phyloP scores from a whole-genome alignment of 495 filamentous ascomycete genomes.

The Neurospora terricola region DNA sequence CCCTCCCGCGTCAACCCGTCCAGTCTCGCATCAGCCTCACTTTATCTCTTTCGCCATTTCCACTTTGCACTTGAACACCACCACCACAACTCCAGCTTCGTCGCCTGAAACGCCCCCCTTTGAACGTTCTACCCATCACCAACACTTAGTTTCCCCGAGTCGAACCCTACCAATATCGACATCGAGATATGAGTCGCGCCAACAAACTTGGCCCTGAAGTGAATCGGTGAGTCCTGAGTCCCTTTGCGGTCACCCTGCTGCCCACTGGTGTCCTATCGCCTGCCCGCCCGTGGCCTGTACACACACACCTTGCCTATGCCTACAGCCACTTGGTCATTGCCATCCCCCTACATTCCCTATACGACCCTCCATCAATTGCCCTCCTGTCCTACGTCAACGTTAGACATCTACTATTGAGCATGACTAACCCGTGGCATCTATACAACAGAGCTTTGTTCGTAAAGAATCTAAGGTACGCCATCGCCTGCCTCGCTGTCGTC shows the following conservation, averaged over 20 bases:
- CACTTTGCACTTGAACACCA: constrained; percentile 4
- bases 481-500: constrained; percentile 2
- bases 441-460: constrained; percentile 81
- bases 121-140: constrained; percentile 10
- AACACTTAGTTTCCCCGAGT: constrained; percentile 11
- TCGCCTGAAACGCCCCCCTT: background rate
- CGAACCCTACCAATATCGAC: constrained; percentile 17
- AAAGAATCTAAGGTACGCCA: constrained; percentile 85
- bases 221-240: constrained; percentile 72
- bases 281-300: background rate
- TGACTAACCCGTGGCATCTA: constrained; percentile 24
- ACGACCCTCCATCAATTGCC: constrained; percentile 3
- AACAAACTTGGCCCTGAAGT: constrained; percentile 93
- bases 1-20: constrained; percentile 21
- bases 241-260: background rate
- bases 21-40: constrained; percentile 19
- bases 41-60: constrained; percentile 1
- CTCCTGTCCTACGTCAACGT: background rate
- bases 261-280: background rate
- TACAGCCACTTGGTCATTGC: constrained; percentile 1
- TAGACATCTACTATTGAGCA: background rate
- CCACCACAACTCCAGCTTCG: background rate
- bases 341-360: background rate
- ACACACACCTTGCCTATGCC: background rate
- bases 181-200: constrained; percentile 66